Percentiles rank a stretch among this genome's conserved stretches.
Evolutionary conservation across 192 early-diverging fungal genomes (phyloP).

Genomic region (Phlyctochytrium bullatum): DNA sequence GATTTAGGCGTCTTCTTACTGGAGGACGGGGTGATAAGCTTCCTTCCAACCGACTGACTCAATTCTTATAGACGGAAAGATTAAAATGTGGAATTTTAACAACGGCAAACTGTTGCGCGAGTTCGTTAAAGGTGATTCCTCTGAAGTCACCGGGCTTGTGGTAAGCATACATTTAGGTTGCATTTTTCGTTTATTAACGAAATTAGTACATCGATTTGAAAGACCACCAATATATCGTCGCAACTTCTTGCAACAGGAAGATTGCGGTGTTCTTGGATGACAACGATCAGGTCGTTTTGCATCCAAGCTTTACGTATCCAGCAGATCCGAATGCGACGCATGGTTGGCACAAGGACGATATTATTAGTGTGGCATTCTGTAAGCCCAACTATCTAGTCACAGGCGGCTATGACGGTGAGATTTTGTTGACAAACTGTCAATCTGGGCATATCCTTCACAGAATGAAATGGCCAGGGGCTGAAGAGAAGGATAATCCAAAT

Average conservation of each 20-base stretch:
- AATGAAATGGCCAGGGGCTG: constrained; percentile 29
- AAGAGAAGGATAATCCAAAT: constrained; percentile 14
- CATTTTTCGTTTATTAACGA: too few species aligned
- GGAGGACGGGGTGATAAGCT: constrained; percentile 39
- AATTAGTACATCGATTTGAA: constrained; percentile 54
- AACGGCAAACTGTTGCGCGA: constrained; percentile 56
- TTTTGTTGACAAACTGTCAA: constrained; percentile 42
- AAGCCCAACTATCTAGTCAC: constrained; percentile 45
- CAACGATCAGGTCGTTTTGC: constrained; percentile 24
- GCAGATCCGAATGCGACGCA: constrained; percentile 14
- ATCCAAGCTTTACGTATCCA: constrained; percentile 32
- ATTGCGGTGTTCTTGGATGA: constrained; percentile 50
- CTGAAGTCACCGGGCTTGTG: constrained; percentile 50
- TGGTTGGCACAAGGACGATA: constrained; percentile 48
- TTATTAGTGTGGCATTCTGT: constrained; percentile 47
- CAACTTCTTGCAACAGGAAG: constrained; percentile 51
- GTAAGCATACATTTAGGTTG: constrained; percentile 12
- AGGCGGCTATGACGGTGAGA: constrained; percentile 46
- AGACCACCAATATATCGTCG: constrained; percentile 40
- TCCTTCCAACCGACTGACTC: background rate
- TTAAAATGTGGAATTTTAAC: constrained; percentile 59
- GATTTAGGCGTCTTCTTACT: constrained; percentile 45
- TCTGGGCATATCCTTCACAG: constrained; percentile 38
- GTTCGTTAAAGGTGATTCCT: constrained; percentile 44
- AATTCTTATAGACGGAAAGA: constrained; percentile 44